Conservation (phyloP, 1,284 basidiomycete genomes). For the Cutaneotrichosporon dermatis region DNA sequence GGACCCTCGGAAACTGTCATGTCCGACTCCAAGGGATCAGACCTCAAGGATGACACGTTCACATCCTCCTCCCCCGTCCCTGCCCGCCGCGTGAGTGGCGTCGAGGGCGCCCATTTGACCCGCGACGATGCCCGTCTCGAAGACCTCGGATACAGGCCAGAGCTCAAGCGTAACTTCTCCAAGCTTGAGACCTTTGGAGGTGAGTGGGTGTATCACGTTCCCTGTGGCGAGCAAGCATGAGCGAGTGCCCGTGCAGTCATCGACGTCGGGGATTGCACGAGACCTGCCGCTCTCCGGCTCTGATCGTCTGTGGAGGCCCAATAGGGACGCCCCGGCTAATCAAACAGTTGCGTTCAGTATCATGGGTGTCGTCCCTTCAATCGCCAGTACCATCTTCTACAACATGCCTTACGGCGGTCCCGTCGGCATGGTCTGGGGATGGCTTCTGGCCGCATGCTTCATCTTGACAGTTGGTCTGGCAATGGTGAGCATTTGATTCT, state of each 20-base stretch:
- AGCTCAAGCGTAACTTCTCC: constrained; percentile 64
- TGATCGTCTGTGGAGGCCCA: too few species aligned
- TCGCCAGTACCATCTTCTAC: constrained; percentile 53
- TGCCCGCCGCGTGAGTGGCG: background rate
- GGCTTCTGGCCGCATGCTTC: constrained; percentile 43
- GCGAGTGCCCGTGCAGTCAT: too few species aligned
- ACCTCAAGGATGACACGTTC: too few species aligned
- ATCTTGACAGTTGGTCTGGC: constrained; percentile 59
- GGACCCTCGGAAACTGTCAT: too few species aligned
- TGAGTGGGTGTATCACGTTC: background rate
- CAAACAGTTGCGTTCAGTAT: constrained; percentile 48
- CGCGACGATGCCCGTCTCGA: constrained; percentile 31
- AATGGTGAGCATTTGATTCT: constrained; percentile 45
- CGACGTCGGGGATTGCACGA: too few species aligned
- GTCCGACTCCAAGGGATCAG: too few species aligned
- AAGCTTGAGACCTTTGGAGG: constrained; percentile 56
- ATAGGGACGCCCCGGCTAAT: too few species aligned
- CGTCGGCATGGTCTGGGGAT: constrained; percentile 70
- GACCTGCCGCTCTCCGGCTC: too few species aligned
- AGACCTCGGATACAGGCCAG: constrained; percentile 59
- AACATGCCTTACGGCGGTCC: constrained; percentile 68
- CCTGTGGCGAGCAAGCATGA: too few species aligned
- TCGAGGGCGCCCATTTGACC: constrained; percentile 1
- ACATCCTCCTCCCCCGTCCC: too few species aligned
- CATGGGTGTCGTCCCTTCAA: constrained; percentile 56